Evolutionary conservation across 2,329 filamentous ascomycete genomes (phyloP).

Genomic region (Acephala macrosclerotiorum): DNA sequence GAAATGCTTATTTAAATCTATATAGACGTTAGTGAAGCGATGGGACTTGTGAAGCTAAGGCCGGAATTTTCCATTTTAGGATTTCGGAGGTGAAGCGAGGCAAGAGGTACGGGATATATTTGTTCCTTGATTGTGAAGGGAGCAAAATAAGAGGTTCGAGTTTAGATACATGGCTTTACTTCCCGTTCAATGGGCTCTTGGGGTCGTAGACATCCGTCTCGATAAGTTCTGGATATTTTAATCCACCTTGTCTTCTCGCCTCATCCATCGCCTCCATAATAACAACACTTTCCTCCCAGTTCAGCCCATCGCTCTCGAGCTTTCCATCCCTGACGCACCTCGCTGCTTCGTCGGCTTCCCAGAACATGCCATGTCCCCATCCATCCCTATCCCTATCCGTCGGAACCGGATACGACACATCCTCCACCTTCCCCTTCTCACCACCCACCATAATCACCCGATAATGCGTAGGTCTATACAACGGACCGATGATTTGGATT

Average conservation of each 20-base stretch:
- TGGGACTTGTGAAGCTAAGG: too few species aligned
- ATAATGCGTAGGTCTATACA: slow-evolving; percentile 62
- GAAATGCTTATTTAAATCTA: too few species aligned
- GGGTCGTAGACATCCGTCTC: slow-evolving; percentile 66
- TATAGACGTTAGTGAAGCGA: too few species aligned
- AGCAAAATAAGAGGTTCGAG: too few species aligned
- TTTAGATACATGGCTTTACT: not conserved
- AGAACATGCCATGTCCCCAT: slow-evolving; percentile 71
- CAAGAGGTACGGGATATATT: too few species aligned
- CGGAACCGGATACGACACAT: slow-evolving; percentile 51
- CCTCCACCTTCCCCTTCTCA: slow-evolving; percentile 43
- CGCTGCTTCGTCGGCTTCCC: slow-evolving; percentile 74
- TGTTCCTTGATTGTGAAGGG: too few species aligned
- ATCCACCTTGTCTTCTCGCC: slow-evolving; percentile 66
- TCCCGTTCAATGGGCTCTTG: slow-evolving; percentile 63
- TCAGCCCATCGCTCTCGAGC: slow-evolving; percentile 64
- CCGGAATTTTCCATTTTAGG: too few species aligned
- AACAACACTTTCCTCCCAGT: slow-evolving; percentile 67
- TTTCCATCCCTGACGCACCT: slow-evolving; percentile 68
- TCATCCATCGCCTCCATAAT: slow-evolving; percentile 79
- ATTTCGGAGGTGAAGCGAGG: too few species aligned
- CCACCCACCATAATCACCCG: slow-evolving; percentile 56
- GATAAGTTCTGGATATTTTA: slow-evolving; percentile 71
- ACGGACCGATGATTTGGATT: slow-evolving; percentile 67
- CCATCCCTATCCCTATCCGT: slow-evolving; percentile 42